Percentiles rank a stretch among this genome's conserved stretches.
Conservation (phyloP, 2,329 filamentous ascomycete species). For the Venturia carpophila region DNA sequence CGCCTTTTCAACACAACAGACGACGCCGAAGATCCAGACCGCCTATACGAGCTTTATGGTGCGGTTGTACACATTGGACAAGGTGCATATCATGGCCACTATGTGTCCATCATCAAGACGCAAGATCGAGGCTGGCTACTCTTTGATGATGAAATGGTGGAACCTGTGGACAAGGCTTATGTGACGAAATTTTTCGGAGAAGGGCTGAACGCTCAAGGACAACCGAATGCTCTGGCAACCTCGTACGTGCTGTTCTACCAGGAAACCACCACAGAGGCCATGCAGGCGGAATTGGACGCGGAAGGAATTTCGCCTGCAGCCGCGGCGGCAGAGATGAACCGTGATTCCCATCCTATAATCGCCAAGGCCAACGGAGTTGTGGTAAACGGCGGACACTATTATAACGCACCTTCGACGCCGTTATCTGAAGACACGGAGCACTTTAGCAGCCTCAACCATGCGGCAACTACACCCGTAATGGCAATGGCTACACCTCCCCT, state of each 20-base stretch:
- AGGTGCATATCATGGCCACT: constrained; percentile 95
- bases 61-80: constrained; percentile 96
- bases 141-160: constrained; percentile 97
- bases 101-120: constrained; percentile 96
- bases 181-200: constrained; percentile 97
- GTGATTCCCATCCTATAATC: constrained; percentile 52
- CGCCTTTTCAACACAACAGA: constrained; percentile 97
- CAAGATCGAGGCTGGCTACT: constrained; percentile 91
- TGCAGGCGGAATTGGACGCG: constrained; percentile 71
- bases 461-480: constrained; percentile 52
- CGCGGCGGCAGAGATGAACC: constrained; percentile 35
- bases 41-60: constrained; percentile 91
- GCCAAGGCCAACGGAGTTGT: constrained; percentile 25
- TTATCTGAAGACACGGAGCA: constrained; percentile 38
- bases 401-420: constrained; percentile 32
- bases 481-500: constrained; percentile 27
- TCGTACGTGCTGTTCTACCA: constrained; percentile 98
- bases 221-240: constrained; percentile 65
- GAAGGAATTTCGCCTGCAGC: constrained; percentile 51
- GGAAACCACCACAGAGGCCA: constrained; percentile 66
- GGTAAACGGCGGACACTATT: constrained; percentile 20
- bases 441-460: constrained; percentile 56
- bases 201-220: constrained; percentile 46
- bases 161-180: constrained; percentile 93
- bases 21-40: constrained; percentile 85